These are phyloP conservation scores for Tetracladium setigerum DNA, from an alignment of 495 filamentous ascomycete species.

Conservation along the genomic window DNA sequence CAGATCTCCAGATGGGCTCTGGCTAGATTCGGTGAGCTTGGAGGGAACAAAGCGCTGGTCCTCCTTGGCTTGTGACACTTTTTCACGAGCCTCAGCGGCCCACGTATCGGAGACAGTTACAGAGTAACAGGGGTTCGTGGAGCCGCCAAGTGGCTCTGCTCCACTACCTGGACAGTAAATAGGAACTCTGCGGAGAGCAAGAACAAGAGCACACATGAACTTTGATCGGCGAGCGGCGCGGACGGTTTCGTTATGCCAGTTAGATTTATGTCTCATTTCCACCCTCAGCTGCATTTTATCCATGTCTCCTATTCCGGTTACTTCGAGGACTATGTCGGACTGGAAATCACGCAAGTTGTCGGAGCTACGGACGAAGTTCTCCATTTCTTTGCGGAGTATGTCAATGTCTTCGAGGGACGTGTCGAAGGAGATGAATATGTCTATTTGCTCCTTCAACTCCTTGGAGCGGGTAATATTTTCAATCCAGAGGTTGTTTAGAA, in stretches of 20 bases:
- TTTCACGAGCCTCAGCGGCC: slow-evolving; percentile 50
- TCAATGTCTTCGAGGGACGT: slow-evolving; percentile 86
- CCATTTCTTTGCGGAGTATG: slow-evolving; percentile 70
- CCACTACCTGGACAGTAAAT: slow-evolving; percentile 78
- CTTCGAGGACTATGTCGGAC: slow-evolving; percentile 68
- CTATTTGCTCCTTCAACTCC: slow-evolving; percentile 82
- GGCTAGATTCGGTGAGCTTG: slow-evolving; percentile 1
- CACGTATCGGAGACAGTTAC: slow-evolving; percentile 62
- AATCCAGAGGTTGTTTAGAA: slow-evolving; percentile 84
- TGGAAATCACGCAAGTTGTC: slow-evolving; percentile 92
- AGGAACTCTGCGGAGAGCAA: slow-evolving; percentile 80
- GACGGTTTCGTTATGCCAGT: slow-evolving; percentile 89
- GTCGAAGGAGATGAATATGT: slow-evolving; percentile 72
- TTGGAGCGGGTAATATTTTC: slow-evolving; percentile 87
- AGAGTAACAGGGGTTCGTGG: slow-evolving; percentile 62
- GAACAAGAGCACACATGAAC: slow-evolving; percentile 90
- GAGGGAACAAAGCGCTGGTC: slow-evolving; percentile 49
- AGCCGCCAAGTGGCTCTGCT: slow-evolving; percentile 56
- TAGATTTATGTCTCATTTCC: slow-evolving; percentile 86
- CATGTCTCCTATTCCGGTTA: slow-evolving; percentile 77
- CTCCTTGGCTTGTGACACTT: slow-evolving; percentile 53
- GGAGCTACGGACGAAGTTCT: slow-evolving; percentile 71
- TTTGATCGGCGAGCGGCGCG: slow-evolving; percentile 80
- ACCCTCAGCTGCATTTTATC: slow-evolving; percentile 80
- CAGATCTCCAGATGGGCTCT: slow-evolving; percentile 7